These are phyloP conservation scores for Alternaria ethzedia DNA, from an alignment of 2,329 filamentous ascomycete genomes.

Conservation along the genomic window DNA sequence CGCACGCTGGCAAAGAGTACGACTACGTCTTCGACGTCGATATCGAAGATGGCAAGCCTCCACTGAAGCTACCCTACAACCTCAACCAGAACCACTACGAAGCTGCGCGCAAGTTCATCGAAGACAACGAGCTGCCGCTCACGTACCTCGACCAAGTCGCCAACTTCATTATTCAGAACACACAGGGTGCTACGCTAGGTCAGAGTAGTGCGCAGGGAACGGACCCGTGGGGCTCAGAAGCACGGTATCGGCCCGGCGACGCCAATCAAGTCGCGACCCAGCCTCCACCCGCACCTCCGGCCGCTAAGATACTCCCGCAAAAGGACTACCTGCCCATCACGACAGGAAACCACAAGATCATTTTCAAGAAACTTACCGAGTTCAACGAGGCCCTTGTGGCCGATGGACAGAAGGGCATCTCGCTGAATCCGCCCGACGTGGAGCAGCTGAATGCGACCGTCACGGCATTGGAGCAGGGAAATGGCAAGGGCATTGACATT, in stretches of 20 bases:
- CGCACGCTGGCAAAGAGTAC: constrained; percentile 84
- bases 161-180: constrained; percentile 90
- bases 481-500: constrained; percentile 49
- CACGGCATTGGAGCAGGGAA: constrained; percentile 65
- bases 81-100: constrained; percentile 92
- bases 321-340: constrained; percentile 79
- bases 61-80: constrained; percentile 93
- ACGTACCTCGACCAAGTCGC: constrained; percentile 90
- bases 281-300: constrained; percentile 46
- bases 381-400: constrained; percentile 76
- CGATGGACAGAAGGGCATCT: constrained; percentile 73
- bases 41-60: constrained; percentile 91
- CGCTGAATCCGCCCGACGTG: constrained; percentile 76
- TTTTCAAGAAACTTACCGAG: constrained; percentile 77
- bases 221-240: constrained; percentile 80
- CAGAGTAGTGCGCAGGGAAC: constrained; percentile 59
- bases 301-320: constrained; percentile 74
- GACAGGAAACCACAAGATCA: constrained; percentile 71
- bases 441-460: constrained; percentile 67
- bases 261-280: constrained; percentile 46
- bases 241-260: constrained; percentile 78
- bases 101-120: constrained; percentile 86
- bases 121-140: constrained; percentile 85
- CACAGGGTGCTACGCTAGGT: constrained; percentile 83
- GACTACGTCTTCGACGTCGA: constrained; percentile 98